Base-by-base conservation (phyloP, 345 rosid genomes). In the Brassica carinata region DNA sequence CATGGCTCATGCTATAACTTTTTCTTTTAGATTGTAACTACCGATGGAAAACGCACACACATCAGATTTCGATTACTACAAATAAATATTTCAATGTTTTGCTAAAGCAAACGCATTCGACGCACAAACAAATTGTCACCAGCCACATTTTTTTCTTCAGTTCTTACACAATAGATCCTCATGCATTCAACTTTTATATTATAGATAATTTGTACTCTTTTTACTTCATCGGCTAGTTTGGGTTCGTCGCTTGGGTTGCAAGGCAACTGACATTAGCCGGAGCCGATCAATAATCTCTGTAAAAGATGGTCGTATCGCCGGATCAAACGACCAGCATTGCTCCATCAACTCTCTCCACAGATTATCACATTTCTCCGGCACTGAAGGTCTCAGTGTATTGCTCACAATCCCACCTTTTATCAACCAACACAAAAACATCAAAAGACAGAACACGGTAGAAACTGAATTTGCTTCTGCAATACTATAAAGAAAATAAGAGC, bases 371-470 rank as follows among this genome's bases (percentile, higher is more conserved):
- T 71, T 77, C 8, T 87, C 91, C 1, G 97, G 97, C 70, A 94
- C 75, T 0, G 88, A 85, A 13, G 98, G 98, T 85, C 97, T 86
- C 66, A 94, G 86, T 1, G 91, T 86, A 82, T 92, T 89, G 69
- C 81, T 92, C 64, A 94, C 92, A 34, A 92, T 94, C 30, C 98
- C 98, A 34, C 97, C 98, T 94, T 77, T 51, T 77, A 51, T 31
- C 64, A 78, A 23, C 26, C 5, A 43, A 38, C 43, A 79, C 13
- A 51, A 65, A 1, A 27, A 0, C 19, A 66, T 17, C 29, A 76
- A 23, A 38, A 61, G 57, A 70, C 85, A 48, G 17, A 53, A 53
- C 58, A 53, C 18, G 58, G 19, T 53, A 53, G 58, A 51, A 53
- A 53, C 58, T 53, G 2, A 13, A 48, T 48, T 14, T 13, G 55